Conservation (phyloP, 164 flowering plant genomes). For the Tetrastigma voinierianum region DNA sequence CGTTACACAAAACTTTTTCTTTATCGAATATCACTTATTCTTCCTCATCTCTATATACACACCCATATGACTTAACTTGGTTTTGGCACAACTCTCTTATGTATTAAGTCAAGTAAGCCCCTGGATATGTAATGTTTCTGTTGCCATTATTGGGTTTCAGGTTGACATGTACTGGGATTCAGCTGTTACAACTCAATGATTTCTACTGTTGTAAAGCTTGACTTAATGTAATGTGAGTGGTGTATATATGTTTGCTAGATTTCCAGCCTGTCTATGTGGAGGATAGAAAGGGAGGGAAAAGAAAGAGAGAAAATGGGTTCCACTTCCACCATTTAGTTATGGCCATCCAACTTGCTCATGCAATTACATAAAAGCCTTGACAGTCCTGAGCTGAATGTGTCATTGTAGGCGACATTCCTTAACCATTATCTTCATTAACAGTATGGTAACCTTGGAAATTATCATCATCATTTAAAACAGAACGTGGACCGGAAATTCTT, state of each 20-base stretch:
- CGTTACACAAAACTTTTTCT: no score
- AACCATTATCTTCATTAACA: slow-evolving; percentile 8
- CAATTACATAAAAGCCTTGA: slow-evolving; percentile 3
- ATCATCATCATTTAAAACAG: no score
- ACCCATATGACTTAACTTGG: no score
- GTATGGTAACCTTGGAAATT: not conserved
- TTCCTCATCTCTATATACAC: no score
- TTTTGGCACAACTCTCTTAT: not conserved
- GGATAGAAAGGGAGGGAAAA: slow-evolving; percentile 19
- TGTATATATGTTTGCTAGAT: slow-evolving; percentile 12
- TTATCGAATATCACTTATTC: no score
- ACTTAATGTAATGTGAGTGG: not conserved
- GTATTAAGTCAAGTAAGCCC: not conserved
- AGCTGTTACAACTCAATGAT: not conserved
- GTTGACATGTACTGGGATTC: not conserved
- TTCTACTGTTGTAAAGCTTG: not conserved
- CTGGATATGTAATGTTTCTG: not conserved
- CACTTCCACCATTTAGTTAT: slow-evolving; percentile 21
- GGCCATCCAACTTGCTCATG: slow-evolving; percentile 10
- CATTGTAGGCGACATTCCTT: slow-evolving; percentile 27
- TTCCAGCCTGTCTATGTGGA: slow-evolving; percentile 14
- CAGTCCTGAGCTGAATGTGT: slow-evolving; percentile 12
- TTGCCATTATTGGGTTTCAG: not conserved
- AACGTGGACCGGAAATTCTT: not conserved
- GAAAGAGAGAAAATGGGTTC: slow-evolving; percentile 22